These are phyloP conservation scores for Chimonanthus salicifolius DNA, from an alignment of 164 flowering plant species.

Conservation along the genomic window DNA sequence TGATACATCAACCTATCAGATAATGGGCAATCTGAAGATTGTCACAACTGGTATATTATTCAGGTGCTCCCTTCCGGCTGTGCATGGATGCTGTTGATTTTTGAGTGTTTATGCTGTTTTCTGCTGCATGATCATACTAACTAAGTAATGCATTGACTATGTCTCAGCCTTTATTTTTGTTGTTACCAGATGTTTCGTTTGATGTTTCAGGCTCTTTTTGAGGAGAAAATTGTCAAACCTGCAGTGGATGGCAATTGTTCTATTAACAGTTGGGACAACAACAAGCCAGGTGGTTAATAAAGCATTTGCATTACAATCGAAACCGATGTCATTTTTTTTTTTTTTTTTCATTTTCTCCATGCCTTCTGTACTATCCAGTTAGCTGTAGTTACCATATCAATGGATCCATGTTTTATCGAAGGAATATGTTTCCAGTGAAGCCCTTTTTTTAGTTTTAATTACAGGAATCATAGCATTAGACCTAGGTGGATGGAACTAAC, in stretches of 20 bases:
- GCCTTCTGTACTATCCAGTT: not conserved
- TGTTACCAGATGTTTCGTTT: conserved; percentile 4
- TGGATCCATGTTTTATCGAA: not conserved
- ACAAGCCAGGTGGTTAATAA: conserved; percentile 74
- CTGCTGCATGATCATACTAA: not conserved
- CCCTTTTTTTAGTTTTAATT: not conserved
- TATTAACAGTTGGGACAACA: conserved; percentile 94
- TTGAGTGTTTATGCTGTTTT: not conserved
- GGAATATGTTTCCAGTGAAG: not conserved
- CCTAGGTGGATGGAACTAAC: no score
- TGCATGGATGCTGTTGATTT: not conserved
- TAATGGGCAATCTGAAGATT: conserved; percentile 95
- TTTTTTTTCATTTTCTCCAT: not conserved
- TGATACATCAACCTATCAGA: conserved; percentile 96
- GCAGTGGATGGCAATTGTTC: conserved; percentile 94
- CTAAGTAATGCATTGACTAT: not conserved
- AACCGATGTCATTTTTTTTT: not conserved
- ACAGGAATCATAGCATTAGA: no score
- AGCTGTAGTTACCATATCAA: not conserved
- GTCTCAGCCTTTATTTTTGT: not conserved
- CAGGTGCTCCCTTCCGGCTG: conserved; percentile 46
- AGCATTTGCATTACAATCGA: not conserved
- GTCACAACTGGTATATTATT: conserved; percentile 88
- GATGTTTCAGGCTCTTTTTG: conserved; percentile 62
- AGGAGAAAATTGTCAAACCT: conserved; percentile 72